phyloP scores from a whole-genome alignment of 1,139 yeast species.

The Suhomyces choctaworum region DNA sequence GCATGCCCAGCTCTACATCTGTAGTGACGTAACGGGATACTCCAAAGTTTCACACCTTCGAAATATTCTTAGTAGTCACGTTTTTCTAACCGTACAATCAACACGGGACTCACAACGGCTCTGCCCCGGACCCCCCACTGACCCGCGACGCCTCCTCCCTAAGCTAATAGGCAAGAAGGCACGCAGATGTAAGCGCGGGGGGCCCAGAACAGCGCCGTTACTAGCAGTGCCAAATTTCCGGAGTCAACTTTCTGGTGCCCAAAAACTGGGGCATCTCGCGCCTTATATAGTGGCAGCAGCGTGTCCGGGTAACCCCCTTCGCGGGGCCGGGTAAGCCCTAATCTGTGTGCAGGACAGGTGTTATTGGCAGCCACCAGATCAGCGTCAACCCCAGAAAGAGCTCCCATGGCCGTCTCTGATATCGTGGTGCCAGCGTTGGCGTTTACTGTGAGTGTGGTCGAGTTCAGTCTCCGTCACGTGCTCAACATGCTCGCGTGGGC shows the following conservation, averaged over 20 bases:
- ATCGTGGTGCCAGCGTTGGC: conserved; percentile 12
- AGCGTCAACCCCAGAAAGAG: no score
- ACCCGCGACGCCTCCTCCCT: conserved; percentile 37
- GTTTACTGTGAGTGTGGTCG: conserved; percentile 16
- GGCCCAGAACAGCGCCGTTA: conserved; percentile 4
- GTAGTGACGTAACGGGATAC: conserved; percentile 64
- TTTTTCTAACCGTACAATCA: conserved; percentile 49
- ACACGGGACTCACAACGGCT: conserved; percentile 35
- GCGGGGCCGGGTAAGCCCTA: background rate
- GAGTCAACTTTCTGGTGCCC: conserved; percentile 42
- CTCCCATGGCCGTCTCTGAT: conserved; percentile 9
- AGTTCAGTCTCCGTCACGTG: conserved; percentile 17
- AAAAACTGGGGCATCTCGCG: conserved; percentile 12
- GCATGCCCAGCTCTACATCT: conserved; percentile 16
- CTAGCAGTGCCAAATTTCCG: conserved; percentile 36
- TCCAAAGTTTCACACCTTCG: conserved; percentile 38
- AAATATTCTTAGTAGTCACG: conserved; percentile 52
- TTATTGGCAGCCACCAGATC: no score
- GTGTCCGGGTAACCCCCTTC: conserved; percentile 16
- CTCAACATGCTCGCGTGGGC: conserved; percentile 19
- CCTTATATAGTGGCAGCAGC: conserved; percentile 8
- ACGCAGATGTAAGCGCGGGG: conserved; percentile 7
- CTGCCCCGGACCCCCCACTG: conserved; percentile 15
- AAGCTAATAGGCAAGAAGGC: conserved; percentile 51
- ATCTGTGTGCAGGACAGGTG: no score